Conservation (phyloP, 495 filamentous ascomycete genomes). For the Hypoxylon cercidicola region DNA sequence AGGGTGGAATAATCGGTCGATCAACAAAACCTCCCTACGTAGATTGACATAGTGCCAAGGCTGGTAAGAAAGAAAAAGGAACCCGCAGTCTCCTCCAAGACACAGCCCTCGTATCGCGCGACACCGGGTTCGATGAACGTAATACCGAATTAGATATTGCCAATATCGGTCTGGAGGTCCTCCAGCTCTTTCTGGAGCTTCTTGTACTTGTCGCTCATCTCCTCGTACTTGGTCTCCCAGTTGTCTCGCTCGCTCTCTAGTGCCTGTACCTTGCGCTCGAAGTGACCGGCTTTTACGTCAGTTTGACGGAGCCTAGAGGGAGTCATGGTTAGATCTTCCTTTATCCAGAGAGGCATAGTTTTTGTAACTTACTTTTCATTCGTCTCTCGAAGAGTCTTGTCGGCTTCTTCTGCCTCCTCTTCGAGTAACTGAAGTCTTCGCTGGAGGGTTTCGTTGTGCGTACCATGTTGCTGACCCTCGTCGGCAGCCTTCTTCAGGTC, state of each 20-base stretch:
- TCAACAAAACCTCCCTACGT: slow-evolving; percentile 21
- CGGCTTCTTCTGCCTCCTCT: slow-evolving; percentile 95
- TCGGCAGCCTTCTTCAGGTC: slow-evolving; percentile 81
- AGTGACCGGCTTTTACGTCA: slow-evolving; percentile 98
- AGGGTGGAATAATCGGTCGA: slow-evolving; percentile 23
- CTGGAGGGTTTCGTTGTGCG: slow-evolving; percentile 87
- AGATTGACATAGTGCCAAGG: slow-evolving; percentile 34
- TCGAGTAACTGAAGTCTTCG: slow-evolving; percentile 94
- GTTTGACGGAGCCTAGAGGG: slow-evolving; percentile 88
- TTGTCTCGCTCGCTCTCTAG: slow-evolving; percentile 87
- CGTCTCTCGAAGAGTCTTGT: slow-evolving; percentile 92
- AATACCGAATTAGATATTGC: slow-evolving; percentile 75
- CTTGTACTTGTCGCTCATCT: slow-evolving; percentile 88
- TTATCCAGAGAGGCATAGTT: neutral
- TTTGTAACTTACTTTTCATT: slow-evolving; percentile 88
- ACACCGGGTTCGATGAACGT: slow-evolving; percentile 33
- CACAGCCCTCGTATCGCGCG: slow-evolving; percentile 31
- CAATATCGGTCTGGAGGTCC: slow-evolving; percentile 86
- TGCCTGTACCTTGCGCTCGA: slow-evolving; percentile 98
- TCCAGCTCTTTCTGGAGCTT: slow-evolving; percentile 90
- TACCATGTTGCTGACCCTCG: slow-evolving; percentile 76
- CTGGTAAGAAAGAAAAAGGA: slow-evolving; percentile 20
- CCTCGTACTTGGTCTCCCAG: slow-evolving; percentile 97
- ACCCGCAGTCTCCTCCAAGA: slow-evolving; percentile 25
- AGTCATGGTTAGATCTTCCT: slow-evolving; percentile 40